phyloP scores from a whole-genome alignment of 208 protist species.

The Leishmania amazonensis region DNA sequence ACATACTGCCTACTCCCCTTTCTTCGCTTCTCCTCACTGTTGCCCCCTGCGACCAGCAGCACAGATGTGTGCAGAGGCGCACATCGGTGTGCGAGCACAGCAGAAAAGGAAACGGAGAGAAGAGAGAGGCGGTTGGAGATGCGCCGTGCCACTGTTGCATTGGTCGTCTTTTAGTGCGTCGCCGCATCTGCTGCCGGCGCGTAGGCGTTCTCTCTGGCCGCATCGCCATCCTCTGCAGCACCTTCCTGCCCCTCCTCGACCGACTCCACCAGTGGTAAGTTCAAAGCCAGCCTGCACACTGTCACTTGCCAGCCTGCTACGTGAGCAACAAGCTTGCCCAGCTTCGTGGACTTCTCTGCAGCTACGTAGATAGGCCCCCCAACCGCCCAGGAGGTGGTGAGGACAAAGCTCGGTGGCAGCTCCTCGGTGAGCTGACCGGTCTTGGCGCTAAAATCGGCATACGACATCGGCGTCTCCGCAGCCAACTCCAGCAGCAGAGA shows the following conservation, averaged over 20 bases:
- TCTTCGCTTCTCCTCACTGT: neutral
- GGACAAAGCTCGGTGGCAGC: conserved; percentile 55
- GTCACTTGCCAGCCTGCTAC: conserved; percentile 67
- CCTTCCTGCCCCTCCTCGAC: conserved; percentile 9
- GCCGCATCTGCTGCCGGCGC: neutral
- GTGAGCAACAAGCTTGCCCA: conserved; percentile 68
- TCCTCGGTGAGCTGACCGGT: conserved; percentile 22
- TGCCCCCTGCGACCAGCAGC: neutral
- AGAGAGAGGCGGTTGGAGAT: neutral
- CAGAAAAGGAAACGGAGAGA: neutral
- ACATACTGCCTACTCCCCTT: neutral
- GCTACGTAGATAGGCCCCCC: conserved; percentile 54
- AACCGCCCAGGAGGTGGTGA: conserved; percentile 41
- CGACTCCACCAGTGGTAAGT: conserved; percentile 40
- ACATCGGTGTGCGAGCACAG: neutral
- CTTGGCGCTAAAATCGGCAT: conserved; percentile 40
- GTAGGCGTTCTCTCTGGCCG: neutral
- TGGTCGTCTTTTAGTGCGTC: neutral
- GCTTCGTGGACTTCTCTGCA: conserved; percentile 49
- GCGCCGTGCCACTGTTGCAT: neutral
- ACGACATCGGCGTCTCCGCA: conserved; percentile 33
- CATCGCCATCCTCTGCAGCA: neutral
- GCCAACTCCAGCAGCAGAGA: conserved; percentile 50
- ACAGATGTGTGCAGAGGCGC: neutral
- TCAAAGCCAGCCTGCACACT: conserved; percentile 59